A percentile compares a stretch with the other conserved stretches of the same genome.
These are phyloP conservation scores for Claviceps sp. DNA, from an alignment of 2,329 filamentous ascomycete species.

Conservation along the genomic window DNA sequence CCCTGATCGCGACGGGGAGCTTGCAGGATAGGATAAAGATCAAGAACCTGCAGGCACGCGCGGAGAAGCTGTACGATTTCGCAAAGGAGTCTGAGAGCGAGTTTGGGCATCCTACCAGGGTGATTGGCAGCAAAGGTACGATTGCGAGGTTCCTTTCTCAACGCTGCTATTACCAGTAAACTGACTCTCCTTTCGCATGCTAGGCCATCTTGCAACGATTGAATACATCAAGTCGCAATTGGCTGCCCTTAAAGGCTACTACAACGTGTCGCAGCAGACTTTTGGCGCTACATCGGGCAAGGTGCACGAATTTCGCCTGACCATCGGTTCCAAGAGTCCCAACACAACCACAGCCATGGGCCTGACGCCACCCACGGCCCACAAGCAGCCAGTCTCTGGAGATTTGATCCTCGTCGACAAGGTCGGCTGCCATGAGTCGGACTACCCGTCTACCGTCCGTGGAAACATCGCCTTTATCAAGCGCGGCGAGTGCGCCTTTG, in stretches of 20 bases:
- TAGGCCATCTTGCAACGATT: constrained; percentile 51
- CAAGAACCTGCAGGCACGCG: constrained; percentile 43
- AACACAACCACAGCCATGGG: constrained; percentile 43
- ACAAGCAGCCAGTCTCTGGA: constrained; percentile 45
- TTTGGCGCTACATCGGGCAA: constrained; percentile 50
- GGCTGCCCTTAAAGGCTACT: constrained; percentile 43
- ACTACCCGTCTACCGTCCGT: constrained; percentile 45
- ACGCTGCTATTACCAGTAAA: too few species aligned
- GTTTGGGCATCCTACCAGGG: constrained; percentile 55
- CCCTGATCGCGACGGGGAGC: constrained; percentile 37
- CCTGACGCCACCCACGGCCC: constrained; percentile 51
- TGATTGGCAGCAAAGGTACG: constrained; percentile 52
- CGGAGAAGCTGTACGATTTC: constrained; percentile 48
- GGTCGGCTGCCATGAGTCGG: constrained; percentile 47
- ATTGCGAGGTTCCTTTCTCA: not conserved
- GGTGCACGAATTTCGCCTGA: constrained; percentile 43
- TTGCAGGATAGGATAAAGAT: constrained; percentile 44
- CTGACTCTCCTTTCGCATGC: too few species aligned
- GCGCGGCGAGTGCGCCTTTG: constrained; percentile 60
- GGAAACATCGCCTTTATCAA: constrained; percentile 58
- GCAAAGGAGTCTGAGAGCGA: constrained; percentile 45
- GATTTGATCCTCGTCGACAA: constrained; percentile 47
- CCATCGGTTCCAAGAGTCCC: constrained; percentile 39
- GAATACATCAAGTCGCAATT: constrained; percentile 47
- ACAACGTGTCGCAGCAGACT: constrained; percentile 46